Conservation (phyloP, 169 alveolate species). For the Plasmodium berghei region DNA sequence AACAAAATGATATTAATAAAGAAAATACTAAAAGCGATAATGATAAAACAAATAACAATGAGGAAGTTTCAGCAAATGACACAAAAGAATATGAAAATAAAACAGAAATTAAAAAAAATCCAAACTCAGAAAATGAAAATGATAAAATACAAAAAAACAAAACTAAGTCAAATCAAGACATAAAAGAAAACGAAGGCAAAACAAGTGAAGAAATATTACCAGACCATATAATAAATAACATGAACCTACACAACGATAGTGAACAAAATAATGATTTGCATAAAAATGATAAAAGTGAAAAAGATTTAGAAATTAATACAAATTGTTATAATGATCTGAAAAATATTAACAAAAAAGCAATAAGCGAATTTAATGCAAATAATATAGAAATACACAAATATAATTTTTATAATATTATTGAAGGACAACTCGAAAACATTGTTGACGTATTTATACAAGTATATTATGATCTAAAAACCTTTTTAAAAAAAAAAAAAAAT, state of each 20-base stretch:
- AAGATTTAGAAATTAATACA: background rate
- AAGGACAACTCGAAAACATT: slow-evolving; percentile 38
- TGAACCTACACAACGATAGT: background rate
- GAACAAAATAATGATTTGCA: background rate
- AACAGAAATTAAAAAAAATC: background rate
- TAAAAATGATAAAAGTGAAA: background rate
- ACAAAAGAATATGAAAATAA: background rate
- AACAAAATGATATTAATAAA: background rate
- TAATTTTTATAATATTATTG: slow-evolving; percentile 31
- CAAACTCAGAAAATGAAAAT: background rate
- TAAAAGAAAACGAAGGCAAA: background rate
- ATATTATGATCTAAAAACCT: slow-evolving; percentile 44
- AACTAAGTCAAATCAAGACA: background rate
- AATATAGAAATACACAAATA: slow-evolving; percentile 23
- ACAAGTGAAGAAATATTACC: background rate
- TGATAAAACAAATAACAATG: background rate
- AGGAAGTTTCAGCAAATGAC: background rate
- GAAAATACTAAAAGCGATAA: background rate
- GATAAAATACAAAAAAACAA: slow-evolving; percentile 1
- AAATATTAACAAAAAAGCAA: slow-evolving; percentile 2
- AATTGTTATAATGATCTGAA: background rate
- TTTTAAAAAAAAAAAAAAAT: slow-evolving; percentile 19
- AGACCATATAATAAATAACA: background rate
- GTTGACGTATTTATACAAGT: slow-evolving; percentile 55
- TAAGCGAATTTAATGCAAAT: slow-evolving; percentile 1